Evolutionary conservation across 2,329 filamentous ascomycete species (phyloP), one percentile per base, ranked within the genome.

Genomic region (Madurella fahalii): DNA sequence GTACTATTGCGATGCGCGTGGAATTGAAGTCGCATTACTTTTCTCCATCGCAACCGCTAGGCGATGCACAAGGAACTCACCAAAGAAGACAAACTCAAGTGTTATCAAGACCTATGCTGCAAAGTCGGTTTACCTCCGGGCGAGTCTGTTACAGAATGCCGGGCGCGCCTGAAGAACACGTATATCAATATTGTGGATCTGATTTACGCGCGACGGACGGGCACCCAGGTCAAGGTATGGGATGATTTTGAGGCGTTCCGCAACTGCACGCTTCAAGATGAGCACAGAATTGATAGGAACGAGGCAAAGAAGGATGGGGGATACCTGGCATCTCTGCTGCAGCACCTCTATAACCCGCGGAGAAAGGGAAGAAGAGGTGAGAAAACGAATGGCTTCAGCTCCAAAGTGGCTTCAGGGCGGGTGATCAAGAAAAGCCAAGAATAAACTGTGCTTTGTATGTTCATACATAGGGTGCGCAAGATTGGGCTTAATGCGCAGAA

Each of bases 161-260:
- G 64, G 50, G 46, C 31, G 15, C 7, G 46, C 2, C 49, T 68
- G 18, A 67, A 65, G 58, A 62, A 30, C 20, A 65, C 57, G 37
- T 60, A 65, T 0, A 66, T 69, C 54, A 69, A 69, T 45, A 69
- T 69, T 37, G 57, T 69, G 0, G 65, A 69, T 47, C 56, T 69
- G 39, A 67, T 70, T 31, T 64, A 70, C 45, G 56, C 66, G 13
- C 60, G 61, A 34, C 62, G 66, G 17, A 68, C 59, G 15, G 18
- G 43, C 16, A 59, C 56, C 31, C 41, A 53, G 41, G 63, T 68
- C 34, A 42, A 60, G 32, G 60, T 68, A 20, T 69, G 64, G 66
- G 13, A 58, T 1, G 54, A 64, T 39, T 68, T 68, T 40, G 54
- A 61, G 5, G 60, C 50, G 9, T 64, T 68, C 51, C 58, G 61